phyloP scores from a whole-genome alignment of 176 grass and related monocot genomes.

The Carex cristatella region DNA sequence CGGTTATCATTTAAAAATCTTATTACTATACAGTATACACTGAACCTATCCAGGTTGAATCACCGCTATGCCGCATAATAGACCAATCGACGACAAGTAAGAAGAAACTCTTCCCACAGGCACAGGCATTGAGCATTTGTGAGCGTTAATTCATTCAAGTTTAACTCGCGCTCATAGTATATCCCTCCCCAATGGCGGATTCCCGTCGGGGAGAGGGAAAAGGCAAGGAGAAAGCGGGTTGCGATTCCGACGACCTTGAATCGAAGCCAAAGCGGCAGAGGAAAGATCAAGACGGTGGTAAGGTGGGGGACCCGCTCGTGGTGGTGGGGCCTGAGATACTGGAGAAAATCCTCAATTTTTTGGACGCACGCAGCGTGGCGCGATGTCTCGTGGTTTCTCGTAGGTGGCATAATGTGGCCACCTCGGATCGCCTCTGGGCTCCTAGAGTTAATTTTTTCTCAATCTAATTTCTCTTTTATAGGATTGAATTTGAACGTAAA shows the following conservation, averaged over 20 bases:
- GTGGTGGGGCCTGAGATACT: constrained; percentile 47
- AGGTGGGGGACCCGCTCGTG: constrained; percentile 39
- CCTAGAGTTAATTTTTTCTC: constrained; percentile 35
- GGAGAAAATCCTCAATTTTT: constrained; percentile 43
- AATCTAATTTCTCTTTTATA: background rate
- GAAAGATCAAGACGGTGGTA: background rate
- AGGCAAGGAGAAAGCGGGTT: background rate
- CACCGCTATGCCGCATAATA: too few relatives aligned
- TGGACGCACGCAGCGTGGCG: constrained; percentile 71
- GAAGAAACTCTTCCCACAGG: background rate
- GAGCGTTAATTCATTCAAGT: too few relatives aligned
- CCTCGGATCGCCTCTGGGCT: constrained; percentile 55
- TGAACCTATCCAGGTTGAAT: too few relatives aligned
- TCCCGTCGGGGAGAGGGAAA: background rate
- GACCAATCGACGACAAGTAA: background rate
- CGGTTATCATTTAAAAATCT: too few relatives aligned
- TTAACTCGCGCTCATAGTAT: too few relatives aligned
- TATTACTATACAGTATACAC: too few relatives aligned
- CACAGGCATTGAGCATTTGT: too few relatives aligned
- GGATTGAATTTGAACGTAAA: too few relatives aligned
- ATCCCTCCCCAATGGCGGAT: background rate
- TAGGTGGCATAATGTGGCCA: constrained; percentile 47
- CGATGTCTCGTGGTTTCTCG: constrained; percentile 55
- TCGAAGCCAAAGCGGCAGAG: background rate
- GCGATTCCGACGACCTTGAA: background rate